Evolutionary conservation across 1,284 basidiomycete species (phyloP).

Genomic region (Pterulicium gracile): DNA sequence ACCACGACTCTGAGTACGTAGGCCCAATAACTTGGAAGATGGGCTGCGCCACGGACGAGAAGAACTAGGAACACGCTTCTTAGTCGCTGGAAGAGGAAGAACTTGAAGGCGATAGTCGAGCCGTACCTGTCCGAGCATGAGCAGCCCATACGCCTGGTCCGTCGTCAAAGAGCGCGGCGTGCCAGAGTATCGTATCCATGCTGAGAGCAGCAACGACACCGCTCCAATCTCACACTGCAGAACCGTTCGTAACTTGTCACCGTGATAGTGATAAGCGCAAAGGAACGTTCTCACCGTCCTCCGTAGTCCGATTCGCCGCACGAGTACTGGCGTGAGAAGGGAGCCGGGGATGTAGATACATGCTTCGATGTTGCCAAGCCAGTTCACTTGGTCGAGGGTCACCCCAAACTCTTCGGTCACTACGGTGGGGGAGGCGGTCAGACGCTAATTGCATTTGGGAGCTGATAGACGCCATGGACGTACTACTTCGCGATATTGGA

Average conservation of each 20-base stretch:
- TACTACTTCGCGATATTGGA: constrained; percentile 60
- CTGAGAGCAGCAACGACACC: constrained; percentile 41
- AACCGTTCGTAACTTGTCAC: too few relatives aligned
- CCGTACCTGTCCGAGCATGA: constrained; percentile 60
- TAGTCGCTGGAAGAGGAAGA: neutral
- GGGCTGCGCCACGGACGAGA: constrained; percentile 47
- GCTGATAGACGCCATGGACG: too few relatives aligned
- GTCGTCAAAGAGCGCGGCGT: constrained; percentile 39
- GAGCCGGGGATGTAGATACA: constrained; percentile 52
- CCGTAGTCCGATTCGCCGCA: constrained; percentile 47
- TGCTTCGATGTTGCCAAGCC: constrained; percentile 61
- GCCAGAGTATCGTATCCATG: constrained; percentile 71
- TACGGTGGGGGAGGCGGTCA: neutral
- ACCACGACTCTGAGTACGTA: constrained; percentile 73
- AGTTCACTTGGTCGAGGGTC: constrained; percentile 58
- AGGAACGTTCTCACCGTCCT: constrained; percentile 34
- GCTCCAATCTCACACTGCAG: constrained; percentile 47
- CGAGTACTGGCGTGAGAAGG: constrained; percentile 42
- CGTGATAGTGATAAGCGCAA: too few relatives aligned
- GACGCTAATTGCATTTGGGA: neutral
- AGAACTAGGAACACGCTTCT: constrained; percentile 24
- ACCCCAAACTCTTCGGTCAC: constrained; percentile 40
- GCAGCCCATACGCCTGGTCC: constrained; percentile 41
- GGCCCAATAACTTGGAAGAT: constrained; percentile 58
- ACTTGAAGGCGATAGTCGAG: neutral